Percentiles rank a stretch among this genome's conserved stretches.
Conservation (phyloP, 169 alveolate species). For the Besnoitia besnoiti region DNA sequence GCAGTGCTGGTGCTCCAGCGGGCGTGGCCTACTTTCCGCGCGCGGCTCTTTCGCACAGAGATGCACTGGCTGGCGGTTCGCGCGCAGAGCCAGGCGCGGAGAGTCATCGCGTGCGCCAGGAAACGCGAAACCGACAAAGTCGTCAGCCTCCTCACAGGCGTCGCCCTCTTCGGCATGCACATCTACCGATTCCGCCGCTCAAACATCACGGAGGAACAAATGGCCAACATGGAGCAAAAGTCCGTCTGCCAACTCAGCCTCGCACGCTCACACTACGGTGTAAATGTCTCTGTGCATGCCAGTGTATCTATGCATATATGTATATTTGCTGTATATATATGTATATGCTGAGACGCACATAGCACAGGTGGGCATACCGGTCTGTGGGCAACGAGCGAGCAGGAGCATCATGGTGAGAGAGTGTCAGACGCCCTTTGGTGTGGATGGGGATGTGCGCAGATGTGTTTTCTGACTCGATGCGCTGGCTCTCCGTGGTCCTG, state of each 20-base stretch:
- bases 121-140: neutral
- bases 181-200: slow-evolving; percentile 14
- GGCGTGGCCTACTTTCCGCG: slow-evolving; percentile 63
- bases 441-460: too few species aligned
- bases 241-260: neutral
- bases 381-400: too few species aligned
- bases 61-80: slow-evolving; percentile 60
- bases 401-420: too few species aligned
- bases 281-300: neutral
- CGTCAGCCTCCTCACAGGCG: slow-evolving; percentile 52
- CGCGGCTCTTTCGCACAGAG: slow-evolving; percentile 57
- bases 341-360: neutral
- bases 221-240: neutral
- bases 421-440: too few species aligned
- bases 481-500: too few species aligned
- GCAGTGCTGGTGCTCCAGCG: slow-evolving; percentile 56
- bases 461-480: too few species aligned
- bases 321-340: neutral
- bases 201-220: slow-evolving; percentile 39
- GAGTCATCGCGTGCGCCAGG: neutral
- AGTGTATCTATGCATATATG: neutral
- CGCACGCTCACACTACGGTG: neutral
- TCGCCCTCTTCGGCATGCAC: slow-evolving; percentile 19
- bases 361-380: too few species aligned
- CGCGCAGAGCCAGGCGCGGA: slow-evolving; percentile 60